Evolutionary conservation across 495 filamentous ascomycete species (phyloP).

Genomic region (Tricharina praecox): DNA sequence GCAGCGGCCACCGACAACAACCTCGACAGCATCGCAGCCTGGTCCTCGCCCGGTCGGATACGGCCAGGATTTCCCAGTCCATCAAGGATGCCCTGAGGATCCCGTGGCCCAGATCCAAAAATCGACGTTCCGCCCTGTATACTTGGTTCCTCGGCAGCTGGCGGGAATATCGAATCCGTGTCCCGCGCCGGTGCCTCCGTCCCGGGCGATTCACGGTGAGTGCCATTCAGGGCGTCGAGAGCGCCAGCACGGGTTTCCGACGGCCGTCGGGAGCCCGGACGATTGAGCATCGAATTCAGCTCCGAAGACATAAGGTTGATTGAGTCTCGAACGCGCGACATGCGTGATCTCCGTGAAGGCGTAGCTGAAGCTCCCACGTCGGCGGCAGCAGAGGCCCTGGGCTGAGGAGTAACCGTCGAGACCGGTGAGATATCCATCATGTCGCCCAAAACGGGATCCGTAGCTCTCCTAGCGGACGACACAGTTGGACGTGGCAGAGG

Average conservation of each 20-base stretch:
- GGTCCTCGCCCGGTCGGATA: slow-evolving; percentile 38
- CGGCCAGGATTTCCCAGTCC: slow-evolving; percentile 37
- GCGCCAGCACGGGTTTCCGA: slow-evolving; percentile 11
- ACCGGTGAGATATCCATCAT: slow-evolving; percentile 26
- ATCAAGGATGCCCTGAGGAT: slow-evolving; percentile 22
- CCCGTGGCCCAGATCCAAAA: slow-evolving; percentile 13
- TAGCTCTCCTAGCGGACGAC: too few relatives aligned
- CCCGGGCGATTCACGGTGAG: slow-evolving; percentile 5
- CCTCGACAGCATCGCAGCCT: slow-evolving; percentile 38
- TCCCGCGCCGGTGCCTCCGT: neutral
- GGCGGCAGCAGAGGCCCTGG: slow-evolving; percentile 9
- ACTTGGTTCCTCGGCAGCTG: slow-evolving; percentile 6
- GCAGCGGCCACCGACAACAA: slow-evolving; percentile 44
- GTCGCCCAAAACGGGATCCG: slow-evolving; percentile 7
- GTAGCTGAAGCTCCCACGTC: slow-evolving; percentile 4
- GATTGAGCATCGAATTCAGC: slow-evolving; percentile 9
- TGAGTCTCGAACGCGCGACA: slow-evolving; percentile 28
- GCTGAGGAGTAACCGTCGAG: slow-evolving; percentile 18
- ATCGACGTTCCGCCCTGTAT: slow-evolving; percentile 10
- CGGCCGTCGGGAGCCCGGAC: slow-evolving; percentile 12
- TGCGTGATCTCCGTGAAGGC: slow-evolving; percentile 22
- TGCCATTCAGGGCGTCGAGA: neutral
- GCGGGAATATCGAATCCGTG: slow-evolving; percentile 5
- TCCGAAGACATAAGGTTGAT: slow-evolving; percentile 24
- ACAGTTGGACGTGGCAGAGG: too few relatives aligned